Evolutionary conservation across 129 eudicot genomes (phyloP).

Genomic region (Chrysanthemum seticuspe): DNA sequence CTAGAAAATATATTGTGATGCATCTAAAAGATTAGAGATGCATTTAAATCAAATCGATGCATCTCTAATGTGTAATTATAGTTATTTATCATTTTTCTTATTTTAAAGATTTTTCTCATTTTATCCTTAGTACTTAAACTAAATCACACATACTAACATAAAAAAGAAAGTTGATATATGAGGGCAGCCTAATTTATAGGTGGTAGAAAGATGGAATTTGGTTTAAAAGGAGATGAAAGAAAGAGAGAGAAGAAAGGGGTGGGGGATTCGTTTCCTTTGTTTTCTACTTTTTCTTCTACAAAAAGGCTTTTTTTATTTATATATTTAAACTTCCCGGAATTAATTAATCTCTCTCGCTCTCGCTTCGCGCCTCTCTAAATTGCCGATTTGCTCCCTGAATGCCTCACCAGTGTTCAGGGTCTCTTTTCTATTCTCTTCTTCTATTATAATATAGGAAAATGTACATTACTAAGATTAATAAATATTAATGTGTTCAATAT

Average conservation of each 20-base stretch:
- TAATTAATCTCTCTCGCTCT: constrained; percentile 48
- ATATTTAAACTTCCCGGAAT: constrained; percentile 27
- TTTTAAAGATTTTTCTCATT: no score
- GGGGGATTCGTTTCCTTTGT: constrained; percentile 27
- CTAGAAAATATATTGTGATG: no score
- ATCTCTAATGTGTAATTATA: no score
- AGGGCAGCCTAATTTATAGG: constrained; percentile 27
- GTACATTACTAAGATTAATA: neutral
- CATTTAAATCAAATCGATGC: no score
- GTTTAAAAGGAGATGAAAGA: constrained; percentile 26
- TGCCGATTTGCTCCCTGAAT: constrained; percentile 84
- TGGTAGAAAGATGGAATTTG: neutral
- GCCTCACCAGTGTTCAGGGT: constrained; percentile 99
- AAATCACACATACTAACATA: neutral
- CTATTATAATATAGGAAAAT: neutral
- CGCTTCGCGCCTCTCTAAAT: constrained; percentile 54
- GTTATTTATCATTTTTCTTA: no score
- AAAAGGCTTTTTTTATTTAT: constrained; percentile 19
- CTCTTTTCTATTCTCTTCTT: neutral
- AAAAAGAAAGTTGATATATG: neutral
- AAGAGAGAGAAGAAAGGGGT: constrained; percentile 22
- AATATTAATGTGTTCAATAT: constrained; percentile 12
- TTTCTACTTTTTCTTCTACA: constrained; percentile 21
- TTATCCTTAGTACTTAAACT: no score
- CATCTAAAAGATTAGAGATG: no score